Conservation (phyloP, 768 basidiomycete species). For the Suillus clintonianus region DNA sequence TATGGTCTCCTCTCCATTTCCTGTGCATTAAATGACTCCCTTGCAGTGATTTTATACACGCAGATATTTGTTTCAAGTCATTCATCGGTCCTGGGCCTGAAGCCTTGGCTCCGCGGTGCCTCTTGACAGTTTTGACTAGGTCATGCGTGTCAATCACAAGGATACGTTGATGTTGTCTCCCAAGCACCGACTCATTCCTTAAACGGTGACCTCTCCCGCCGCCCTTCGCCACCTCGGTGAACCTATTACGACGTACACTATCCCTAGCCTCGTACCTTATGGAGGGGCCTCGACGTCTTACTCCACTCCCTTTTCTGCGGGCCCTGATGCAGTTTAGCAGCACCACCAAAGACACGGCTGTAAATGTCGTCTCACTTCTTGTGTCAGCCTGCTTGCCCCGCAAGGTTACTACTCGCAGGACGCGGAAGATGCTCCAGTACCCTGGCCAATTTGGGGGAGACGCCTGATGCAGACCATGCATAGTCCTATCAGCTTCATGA, state of each 20-base stretch:
- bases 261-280: background rate
- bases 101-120: background rate
- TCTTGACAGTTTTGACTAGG: no score
- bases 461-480: no score
- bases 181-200: background rate
- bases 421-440: no score
- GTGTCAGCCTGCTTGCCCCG: no score
- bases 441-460: no score
- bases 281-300: background rate
- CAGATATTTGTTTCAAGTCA: background rate
- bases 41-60: background rate
- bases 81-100: background rate
- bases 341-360: background rate
- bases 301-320: background rate
- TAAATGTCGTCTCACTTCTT: background rate
- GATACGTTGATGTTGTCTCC: background rate
- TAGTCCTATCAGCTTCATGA: no score
- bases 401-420: no score
- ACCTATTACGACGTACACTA: background rate
- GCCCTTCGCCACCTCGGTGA: background rate
- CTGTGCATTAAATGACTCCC: background rate
- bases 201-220: background rate
- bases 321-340: background rate
- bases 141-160: background rate
- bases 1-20: background rate